A percentile compares a stretch with the other conserved stretches of the same genome.
These are phyloP conservation scores for Betula pendula DNA, from an alignment of 306 rosid species.

Conservation along the genomic window DNA sequence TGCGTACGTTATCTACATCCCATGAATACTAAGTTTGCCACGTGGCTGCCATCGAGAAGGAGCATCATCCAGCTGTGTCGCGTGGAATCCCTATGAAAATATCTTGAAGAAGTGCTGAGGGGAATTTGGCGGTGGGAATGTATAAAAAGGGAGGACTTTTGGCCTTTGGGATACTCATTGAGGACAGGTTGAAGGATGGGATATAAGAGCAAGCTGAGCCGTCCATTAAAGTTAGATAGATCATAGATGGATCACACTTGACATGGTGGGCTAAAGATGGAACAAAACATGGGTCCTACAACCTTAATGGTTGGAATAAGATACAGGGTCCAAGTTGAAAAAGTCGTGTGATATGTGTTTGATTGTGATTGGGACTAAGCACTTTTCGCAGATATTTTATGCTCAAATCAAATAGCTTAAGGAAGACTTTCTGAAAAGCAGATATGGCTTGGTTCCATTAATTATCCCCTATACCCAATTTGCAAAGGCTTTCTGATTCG, in stretches of 20 bases:
- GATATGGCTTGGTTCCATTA: background rate
- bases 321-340: conserved; percentile 2
- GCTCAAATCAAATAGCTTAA: background rate
- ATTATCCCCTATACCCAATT: background rate
- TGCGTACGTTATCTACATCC: background rate
- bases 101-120: background rate
- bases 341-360: background rate
- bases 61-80: conserved; percentile 27
- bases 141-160: background rate
- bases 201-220: conserved; percentile 9
- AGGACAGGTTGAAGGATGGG: background rate
- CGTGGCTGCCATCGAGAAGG: conserved; percentile 3
- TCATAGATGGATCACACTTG: background rate
- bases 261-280: background rate
- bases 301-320: conserved; percentile 7
- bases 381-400: background rate
- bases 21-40: background rate
- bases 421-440: background rate
- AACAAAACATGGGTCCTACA: conserved; percentile 20
- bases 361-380: background rate
- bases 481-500: background rate
- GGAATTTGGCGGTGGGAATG: background rate
- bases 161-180: background rate
- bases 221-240: background rate
- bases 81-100: background rate